Evolutionary conservation across 441 rosid species (phyloP), one percentile per base, ranked within the genome.

Genomic region (Daphne laureola): DNA sequence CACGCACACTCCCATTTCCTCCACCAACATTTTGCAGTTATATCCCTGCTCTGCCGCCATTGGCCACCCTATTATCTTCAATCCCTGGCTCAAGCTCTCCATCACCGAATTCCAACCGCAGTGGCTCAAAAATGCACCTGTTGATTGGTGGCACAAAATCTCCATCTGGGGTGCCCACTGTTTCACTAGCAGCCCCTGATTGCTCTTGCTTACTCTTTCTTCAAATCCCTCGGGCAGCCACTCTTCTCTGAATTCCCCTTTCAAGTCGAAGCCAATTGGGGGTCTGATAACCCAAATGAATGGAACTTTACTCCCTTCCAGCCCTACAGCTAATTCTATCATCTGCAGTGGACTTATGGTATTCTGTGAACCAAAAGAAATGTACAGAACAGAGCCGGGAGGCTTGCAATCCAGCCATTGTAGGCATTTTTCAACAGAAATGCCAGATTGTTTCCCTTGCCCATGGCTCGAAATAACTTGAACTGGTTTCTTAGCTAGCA

Each of bases 261-360:
- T 77, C 0, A 58, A 6, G 43, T 77, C 69, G 15, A 68, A 78
- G 14, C 83, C 78, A 6, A 63, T 41, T 0, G 76, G 79, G 4
- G 79, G 75, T 67, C 73, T 77, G 1, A 77, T 67, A 8, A 73
- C 81, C 83, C 83, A 77, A 11, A 77, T 49, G 66, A 80, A 80
- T 0, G 78, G 69, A 18, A 41, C 63, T 15, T 47, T 43, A 11
- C 74, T 67, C 11, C 63, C 58, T 51, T 80, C 83, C 53, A 77
- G 42, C 2, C 78, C 81, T n/a, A 15, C 51, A 0, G 79, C 79
- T 9, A 80, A 36, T 27, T 62, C 76, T 69, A 62, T 80, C 83
- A 69, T 73, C 23, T 80, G 76, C 3, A 62, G 4, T 0, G 63
- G 53, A 16, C 50, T 67, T 4, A 75, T 46, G 0, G 76, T 77